These are phyloP conservation scores for Citrus trifoliata DNA, from an alignment of 345 rosid species.

Conservation along the genomic window DNA sequence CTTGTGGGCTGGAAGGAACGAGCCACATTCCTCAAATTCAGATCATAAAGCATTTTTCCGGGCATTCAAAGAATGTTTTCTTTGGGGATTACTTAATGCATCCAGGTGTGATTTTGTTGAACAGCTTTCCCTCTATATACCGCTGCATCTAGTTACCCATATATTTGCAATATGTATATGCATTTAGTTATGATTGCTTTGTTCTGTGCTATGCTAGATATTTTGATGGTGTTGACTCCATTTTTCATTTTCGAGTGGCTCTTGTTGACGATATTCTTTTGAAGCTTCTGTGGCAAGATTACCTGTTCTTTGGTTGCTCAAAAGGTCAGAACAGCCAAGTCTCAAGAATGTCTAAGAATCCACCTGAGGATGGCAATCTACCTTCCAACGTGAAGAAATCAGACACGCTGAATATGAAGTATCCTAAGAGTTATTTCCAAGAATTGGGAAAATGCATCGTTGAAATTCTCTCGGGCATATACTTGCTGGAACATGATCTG, in stretches of 20 bases:
- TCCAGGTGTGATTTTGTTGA: constrained; percentile 47
- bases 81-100: constrained; percentile 75
- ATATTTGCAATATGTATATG: background rate
- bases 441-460: constrained; percentile 83
- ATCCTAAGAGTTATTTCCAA: constrained; percentile 39
- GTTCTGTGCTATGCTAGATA: constrained; percentile 38
- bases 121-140: background rate
- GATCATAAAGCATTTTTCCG: constrained; percentile 55
- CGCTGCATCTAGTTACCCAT: constrained; percentile 6
- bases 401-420: constrained; percentile 31
- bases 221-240: constrained; percentile 47
- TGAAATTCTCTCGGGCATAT: constrained; percentile 65
- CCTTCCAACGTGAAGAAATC: constrained; percentile 31
- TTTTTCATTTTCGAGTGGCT: constrained; percentile 43
- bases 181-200: constrained; percentile 3
- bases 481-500: constrained; percentile 46
- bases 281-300: constrained; percentile 80
- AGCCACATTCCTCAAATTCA: constrained; percentile 41
- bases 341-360: constrained; percentile 25
- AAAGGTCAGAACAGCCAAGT: constrained; percentile 23
- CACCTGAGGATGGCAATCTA: constrained; percentile 23
- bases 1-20: constrained; percentile 80
- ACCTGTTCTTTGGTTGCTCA: constrained; percentile 25
- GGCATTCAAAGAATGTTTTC: constrained; percentile 77
- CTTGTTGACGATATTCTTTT: constrained; percentile 61